phyloP scores from a whole-genome alignment of 192 early-diverging fungal genomes.

The Fimicolochytrium jonesii region DNA sequence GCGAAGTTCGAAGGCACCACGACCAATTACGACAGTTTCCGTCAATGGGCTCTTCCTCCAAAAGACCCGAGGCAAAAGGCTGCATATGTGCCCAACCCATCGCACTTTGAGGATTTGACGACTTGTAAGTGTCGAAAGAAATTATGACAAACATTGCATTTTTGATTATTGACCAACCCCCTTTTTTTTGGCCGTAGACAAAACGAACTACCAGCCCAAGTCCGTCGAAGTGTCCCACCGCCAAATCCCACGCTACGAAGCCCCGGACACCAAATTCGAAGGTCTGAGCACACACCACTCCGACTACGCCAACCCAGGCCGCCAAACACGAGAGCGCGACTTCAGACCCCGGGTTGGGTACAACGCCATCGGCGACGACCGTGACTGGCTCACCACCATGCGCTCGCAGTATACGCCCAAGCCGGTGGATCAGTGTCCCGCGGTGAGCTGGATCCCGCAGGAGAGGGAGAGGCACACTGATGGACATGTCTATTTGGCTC shows the following conservation, averaged over 20 bases:
- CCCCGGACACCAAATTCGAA: conserved; percentile 34
- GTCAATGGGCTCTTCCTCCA: conserved; percentile 27
- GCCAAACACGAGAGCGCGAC: conserved; percentile 19
- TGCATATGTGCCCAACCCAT: conserved; percentile 30
- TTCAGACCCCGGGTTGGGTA: conserved; percentile 36
- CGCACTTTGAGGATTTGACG: conserved; percentile 33
- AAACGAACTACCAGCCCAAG: conserved; percentile 27
- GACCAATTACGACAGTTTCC: conserved; percentile 35
- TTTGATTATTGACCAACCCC: no score
- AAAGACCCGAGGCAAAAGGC: conserved; percentile 16
- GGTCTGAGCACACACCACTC: conserved; percentile 33
- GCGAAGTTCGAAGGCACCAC: conserved; percentile 36
- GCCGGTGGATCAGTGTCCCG: conserved; percentile 25
- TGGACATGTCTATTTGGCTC: conserved; percentile 34
- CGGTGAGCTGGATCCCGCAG: conserved; percentile 24
- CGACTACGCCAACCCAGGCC: conserved; percentile 29
- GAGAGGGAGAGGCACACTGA: conserved; percentile 24
- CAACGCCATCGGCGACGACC: conserved; percentile 34
- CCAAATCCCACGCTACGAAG: not conserved
- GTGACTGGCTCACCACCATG: conserved; percentile 41
- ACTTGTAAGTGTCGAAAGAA: conserved; percentile 22
- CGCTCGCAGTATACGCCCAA: conserved; percentile 28
- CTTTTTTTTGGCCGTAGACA: conserved; percentile 11
- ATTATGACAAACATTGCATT: not conserved
- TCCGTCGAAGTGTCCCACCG: conserved; percentile 3